Evolutionary conservation across 371 early-diverging fungal species (phyloP).

Genomic region (Mortierella sp.): DNA sequence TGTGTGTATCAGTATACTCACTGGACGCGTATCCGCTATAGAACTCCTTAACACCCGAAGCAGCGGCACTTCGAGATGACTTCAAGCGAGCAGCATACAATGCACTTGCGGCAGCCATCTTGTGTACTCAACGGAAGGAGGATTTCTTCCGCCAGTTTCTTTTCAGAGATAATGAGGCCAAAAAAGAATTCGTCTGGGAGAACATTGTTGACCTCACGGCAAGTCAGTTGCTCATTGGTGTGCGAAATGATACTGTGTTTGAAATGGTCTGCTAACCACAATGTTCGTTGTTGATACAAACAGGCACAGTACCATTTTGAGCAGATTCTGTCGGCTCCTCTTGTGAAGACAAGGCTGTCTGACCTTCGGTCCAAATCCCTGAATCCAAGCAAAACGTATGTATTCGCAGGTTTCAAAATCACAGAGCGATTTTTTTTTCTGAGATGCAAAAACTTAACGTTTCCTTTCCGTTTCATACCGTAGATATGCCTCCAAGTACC

Average conservation of each 20-base stretch:
- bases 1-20: no score
- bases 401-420: neutral
- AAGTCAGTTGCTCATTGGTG: neutral
- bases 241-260: neutral
- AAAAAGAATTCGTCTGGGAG: constrained; percentile 61
- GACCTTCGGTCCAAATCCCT: constrained; percentile 55
- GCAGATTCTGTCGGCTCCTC: constrained; percentile 47
- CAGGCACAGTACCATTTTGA: constrained; percentile 50
- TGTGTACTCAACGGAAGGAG: constrained; percentile 63
- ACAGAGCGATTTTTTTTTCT: no score
- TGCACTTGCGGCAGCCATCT: constrained; percentile 64
- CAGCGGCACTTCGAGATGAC: constrained; percentile 24
- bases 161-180: constrained; percentile 56
- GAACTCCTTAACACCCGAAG: constrained; percentile 37
- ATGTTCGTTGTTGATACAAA: neutral
- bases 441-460: neutral
- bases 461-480: neutral
- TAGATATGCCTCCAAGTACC: constrained; percentile 30
- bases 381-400: constrained; percentile 39
- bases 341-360: constrained; percentile 54
- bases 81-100: constrained; percentile 75
- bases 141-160: constrained; percentile 62
- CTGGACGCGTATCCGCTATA: constrained; percentile 1
- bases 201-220: constrained; percentile 62
- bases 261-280: no score